Evolutionary conservation across 2,329 filamentous ascomycete species (phyloP).

Genomic region (Clonostachys byssicola): DNA sequence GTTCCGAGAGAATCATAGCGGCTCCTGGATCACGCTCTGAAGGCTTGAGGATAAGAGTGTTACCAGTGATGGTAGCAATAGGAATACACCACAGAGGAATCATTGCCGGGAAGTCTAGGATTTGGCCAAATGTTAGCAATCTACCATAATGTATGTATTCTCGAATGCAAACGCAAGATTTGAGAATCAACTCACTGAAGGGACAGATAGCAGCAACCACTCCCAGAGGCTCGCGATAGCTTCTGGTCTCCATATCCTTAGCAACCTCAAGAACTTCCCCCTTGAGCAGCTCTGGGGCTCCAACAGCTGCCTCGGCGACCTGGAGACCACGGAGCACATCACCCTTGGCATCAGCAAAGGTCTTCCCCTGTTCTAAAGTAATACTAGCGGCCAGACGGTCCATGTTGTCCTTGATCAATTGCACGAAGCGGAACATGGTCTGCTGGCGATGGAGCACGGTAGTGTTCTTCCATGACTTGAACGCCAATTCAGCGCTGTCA

Average conservation of each 20-base stretch:
- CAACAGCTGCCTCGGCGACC: constrained; percentile 79
- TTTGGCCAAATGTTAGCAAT: constrained; percentile 3
- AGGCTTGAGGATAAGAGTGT: constrained; percentile 81
- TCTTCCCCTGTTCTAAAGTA: constrained; percentile 86
- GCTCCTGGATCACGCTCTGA: constrained; percentile 83
- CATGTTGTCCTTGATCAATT: constrained; percentile 79
- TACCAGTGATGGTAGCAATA: constrained; percentile 78
- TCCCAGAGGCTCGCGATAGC: constrained; percentile 76
- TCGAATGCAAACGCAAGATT: too few relatives aligned
- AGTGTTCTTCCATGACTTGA: constrained; percentile 67
- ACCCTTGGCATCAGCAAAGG: constrained; percentile 75
- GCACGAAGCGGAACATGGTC: constrained; percentile 84
- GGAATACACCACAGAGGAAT: constrained; percentile 90
- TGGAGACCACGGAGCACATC: constrained; percentile 80
- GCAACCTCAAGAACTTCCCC: constrained; percentile 81
- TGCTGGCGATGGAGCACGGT: constrained; percentile 72
- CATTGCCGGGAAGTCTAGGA: constrained; percentile 83
- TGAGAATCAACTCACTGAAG: constrained; percentile 58
- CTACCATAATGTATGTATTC: neutral
- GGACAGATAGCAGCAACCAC: constrained; percentile 83
- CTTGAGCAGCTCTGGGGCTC: constrained; percentile 75
- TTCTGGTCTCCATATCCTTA: constrained; percentile 86
- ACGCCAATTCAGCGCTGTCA: constrained; percentile 71
- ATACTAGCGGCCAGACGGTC: constrained; percentile 81
- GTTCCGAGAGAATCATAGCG: constrained; percentile 79